Conservation (phyloP, 352 stramenopile genomes). For the Pythium coloratum region DNA sequence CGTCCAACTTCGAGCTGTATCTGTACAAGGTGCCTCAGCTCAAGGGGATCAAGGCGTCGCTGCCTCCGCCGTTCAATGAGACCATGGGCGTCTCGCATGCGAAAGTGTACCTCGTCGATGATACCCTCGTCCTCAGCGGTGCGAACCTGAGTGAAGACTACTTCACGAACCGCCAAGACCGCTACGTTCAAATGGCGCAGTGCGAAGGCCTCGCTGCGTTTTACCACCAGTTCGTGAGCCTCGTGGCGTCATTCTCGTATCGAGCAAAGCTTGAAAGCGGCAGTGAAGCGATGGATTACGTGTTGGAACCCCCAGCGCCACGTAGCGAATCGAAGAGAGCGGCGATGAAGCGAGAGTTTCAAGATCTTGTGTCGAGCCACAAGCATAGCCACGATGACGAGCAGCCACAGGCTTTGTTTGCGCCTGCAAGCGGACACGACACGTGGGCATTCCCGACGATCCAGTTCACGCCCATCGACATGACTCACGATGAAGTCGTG, state of each 20-base stretch:
- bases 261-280: conserved; percentile 33
- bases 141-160: conserved; percentile 86
- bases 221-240: conserved; percentile 70
- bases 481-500: conserved; percentile 59
- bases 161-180: conserved; percentile 81
- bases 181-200: conserved; percentile 67
- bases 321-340: conserved; percentile 16
- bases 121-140: conserved; percentile 76
- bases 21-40: conserved; percentile 79
- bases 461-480: conserved; percentile 64
- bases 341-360: conserved; percentile 44
- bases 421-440: conserved; percentile 24
- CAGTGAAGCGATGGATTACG: conserved; percentile 6
- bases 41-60: conserved; percentile 48
- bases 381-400: conserved; percentile 27
- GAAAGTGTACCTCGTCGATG: conserved; percentile 85
- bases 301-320: background rate
- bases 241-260: conserved; percentile 49
- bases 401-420: conserved; percentile 8
- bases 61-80: conserved; percentile 80
- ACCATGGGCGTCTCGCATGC: conserved; percentile 80
- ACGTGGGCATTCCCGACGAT: conserved; percentile 76
- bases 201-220: conserved; percentile 54
- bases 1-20: conserved; percentile 51
- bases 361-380: conserved; percentile 37